Conservation (phyloP, 2,329 filamentous ascomycete species). For the Ophiognomonia clavigignenti-juglandacearum region DNA sequence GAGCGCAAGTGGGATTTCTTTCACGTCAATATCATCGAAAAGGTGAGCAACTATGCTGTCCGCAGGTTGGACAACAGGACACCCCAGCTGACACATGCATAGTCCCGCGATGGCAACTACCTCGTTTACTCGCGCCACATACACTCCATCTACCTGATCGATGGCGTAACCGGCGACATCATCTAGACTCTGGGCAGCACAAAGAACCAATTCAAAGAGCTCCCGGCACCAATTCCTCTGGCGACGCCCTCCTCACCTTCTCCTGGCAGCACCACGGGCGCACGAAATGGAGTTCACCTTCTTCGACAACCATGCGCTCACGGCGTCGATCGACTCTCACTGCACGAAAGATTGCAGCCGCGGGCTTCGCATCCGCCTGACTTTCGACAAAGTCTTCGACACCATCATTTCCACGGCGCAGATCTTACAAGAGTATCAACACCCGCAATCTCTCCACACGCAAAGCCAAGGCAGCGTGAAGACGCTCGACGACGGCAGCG, state of each 20-base stretch:
- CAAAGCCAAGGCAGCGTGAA: background rate
- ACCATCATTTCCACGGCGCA: background rate
- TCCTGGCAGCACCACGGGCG: conserved; percentile 35
- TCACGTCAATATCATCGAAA: conserved; percentile 32
- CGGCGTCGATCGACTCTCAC: background rate
- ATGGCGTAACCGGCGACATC: conserved; percentile 25
- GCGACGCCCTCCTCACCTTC: conserved; percentile 19
- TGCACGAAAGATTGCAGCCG: background rate
- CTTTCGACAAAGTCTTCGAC: background rate
- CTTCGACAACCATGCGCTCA: conserved; percentile 30
- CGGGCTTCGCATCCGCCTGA: background rate
- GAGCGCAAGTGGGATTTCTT: conserved; percentile 31
- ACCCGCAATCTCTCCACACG: conserved; percentile 1
- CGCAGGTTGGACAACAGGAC: background rate
- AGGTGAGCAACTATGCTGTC: conserved; percentile 20
- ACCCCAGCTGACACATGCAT: background rate
- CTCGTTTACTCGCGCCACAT: conserved; percentile 31
- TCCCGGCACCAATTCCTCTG: conserved; percentile 27
- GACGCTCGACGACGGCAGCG: background rate
- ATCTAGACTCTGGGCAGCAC: conserved; percentile 33
- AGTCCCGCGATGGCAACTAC: conserved; percentile 27
- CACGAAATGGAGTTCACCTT: conserved; percentile 26
- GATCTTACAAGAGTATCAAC: background rate
- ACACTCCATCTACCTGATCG: conserved; percentile 25
- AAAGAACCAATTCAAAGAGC: conserved; percentile 29